These are phyloP conservation scores for Capsella rubella DNA, from an alignment of 441 rosid species.

Conservation along the genomic window DNA sequence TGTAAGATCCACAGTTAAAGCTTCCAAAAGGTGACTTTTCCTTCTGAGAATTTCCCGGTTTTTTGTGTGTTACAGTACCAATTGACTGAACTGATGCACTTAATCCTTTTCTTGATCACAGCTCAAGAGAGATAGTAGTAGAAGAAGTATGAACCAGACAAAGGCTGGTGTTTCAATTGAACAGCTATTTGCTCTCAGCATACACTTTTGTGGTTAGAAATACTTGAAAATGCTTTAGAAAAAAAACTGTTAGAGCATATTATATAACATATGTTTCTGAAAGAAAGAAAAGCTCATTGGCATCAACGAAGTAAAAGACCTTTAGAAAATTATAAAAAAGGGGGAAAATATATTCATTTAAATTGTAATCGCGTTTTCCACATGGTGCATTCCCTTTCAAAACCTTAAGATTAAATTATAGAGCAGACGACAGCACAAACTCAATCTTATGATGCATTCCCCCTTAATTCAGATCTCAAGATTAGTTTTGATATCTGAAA, in stretches of 20 bases:
- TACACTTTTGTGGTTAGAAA: too few species aligned
- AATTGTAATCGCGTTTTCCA: not conserved
- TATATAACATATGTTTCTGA: too few species aligned
- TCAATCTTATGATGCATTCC: too few species aligned
- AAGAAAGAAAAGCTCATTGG: too few species aligned
- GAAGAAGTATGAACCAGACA: constrained; percentile 6
- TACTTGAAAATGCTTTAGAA: too few species aligned
- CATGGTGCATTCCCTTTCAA: not conserved
- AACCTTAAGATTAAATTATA: not conserved
- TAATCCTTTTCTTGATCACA: constrained; percentile 9
- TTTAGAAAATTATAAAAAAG: too few species aligned
- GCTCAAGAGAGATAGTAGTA: not conserved
- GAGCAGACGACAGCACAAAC: not conserved
- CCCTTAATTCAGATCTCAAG: constrained; percentile 1
- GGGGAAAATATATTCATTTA: too few species aligned
- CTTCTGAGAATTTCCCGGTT: not conserved
- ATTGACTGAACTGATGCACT: not conserved
- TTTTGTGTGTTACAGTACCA: not conserved
- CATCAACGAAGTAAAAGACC: too few species aligned
- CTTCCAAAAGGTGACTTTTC: constrained; percentile 4
- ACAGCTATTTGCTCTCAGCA: not conserved
- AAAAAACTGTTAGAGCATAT: too few species aligned
- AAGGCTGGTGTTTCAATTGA: not conserved
- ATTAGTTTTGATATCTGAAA: not conserved
- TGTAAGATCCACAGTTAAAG: not conserved